Conservation (phyloP, 2,329 filamentous ascomycete genomes). For the Salinomyces thailandicus region DNA sequence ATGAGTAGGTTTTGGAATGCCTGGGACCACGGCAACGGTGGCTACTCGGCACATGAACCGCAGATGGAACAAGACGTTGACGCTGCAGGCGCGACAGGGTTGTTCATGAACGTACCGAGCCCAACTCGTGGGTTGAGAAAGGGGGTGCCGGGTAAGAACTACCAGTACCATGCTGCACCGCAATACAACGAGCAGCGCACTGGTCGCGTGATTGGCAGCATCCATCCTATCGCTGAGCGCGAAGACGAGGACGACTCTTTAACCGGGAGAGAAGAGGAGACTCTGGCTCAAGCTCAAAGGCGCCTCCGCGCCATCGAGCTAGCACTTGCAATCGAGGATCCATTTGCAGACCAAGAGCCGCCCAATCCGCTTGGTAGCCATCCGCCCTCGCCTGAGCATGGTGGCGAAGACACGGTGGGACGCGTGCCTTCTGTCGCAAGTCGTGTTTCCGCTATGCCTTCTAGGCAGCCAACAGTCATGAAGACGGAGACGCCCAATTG, state of each 20-base stretch:
- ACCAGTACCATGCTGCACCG: slow-evolving; percentile 29
- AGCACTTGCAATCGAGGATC: slow-evolving; percentile 22
- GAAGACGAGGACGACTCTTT: slow-evolving; percentile 45
- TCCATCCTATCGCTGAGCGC: slow-evolving; percentile 53
- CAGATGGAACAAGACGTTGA: slow-evolving; percentile 20
- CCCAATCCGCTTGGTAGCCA: slow-evolving; percentile 29
- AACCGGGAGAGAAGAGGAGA: background rate
- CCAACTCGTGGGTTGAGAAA: slow-evolving; percentile 39
- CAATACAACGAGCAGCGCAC: slow-evolving; percentile 41
- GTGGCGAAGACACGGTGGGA: slow-evolving; percentile 16
- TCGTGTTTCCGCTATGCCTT: slow-evolving; percentile 2
- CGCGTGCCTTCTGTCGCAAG: slow-evolving; percentile 17
- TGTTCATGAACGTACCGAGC: slow-evolving; percentile 39
- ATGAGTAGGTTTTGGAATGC: slow-evolving; percentile 13
- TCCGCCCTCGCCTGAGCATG: slow-evolving; percentile 20
- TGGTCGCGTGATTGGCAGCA: slow-evolving; percentile 42
- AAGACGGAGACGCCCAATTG: slow-evolving; percentile 19
- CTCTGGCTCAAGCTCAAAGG: slow-evolving; percentile 10
- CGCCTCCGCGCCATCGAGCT: slow-evolving; percentile 14
- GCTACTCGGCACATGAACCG: slow-evolving; percentile 2
- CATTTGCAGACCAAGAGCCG: slow-evolving; percentile 29
- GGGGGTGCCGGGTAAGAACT: slow-evolving; percentile 27
- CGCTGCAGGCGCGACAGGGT: slow-evolving; percentile 35
- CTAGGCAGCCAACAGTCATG: slow-evolving; percentile 5
- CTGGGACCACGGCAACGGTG: slow-evolving; percentile 2